A percentile compares a stretch with the other conserved stretches of the same genome.
Conservation (phyloP, 108 stramenopile species). For the Conticribra weissflogii region DNA sequence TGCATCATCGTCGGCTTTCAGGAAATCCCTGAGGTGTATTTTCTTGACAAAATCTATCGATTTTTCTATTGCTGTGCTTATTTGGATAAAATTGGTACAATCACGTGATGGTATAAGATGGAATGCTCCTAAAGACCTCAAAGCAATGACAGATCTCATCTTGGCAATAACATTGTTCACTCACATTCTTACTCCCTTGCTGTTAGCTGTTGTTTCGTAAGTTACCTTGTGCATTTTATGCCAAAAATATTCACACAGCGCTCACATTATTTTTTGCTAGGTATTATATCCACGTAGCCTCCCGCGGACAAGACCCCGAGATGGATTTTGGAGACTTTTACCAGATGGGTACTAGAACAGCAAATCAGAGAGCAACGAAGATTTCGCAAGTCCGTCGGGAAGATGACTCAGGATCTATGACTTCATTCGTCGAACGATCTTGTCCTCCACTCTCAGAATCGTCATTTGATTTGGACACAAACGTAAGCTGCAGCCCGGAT, state of each 20-base stretch:
- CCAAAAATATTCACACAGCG: no score
- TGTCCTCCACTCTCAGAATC: neutral
- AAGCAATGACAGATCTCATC: conserved; percentile 10
- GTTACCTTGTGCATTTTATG: neutral
- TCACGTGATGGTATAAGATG: neutral
- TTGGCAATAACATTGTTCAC: conserved; percentile 5
- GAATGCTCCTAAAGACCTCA: conserved; percentile 28
- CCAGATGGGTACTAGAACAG: neutral
- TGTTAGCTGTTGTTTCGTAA: conserved; percentile 15
- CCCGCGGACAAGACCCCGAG: neutral
- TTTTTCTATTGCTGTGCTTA: conserved; percentile 6
- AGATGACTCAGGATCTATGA: conserved; percentile 8
- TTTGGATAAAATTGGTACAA: conserved; percentile 19
- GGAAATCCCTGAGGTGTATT: conserved; percentile 19
- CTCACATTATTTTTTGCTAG: neutral
- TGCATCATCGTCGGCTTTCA: conserved; percentile 3
- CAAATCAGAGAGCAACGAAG: neutral
- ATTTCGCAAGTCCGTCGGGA: conserved; percentile 17
- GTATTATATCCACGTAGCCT: neutral
- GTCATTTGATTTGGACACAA: neutral
- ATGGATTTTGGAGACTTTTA: neutral
- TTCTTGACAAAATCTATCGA: conserved; percentile 13
- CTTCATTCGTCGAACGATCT: conserved; percentile 1
- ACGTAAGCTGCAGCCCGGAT: conserved; percentile 24
- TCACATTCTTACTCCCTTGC: conserved; percentile 2